phyloP scores from a whole-genome alignment of 345 rosid species.

The Rhizophora apiculata region DNA sequence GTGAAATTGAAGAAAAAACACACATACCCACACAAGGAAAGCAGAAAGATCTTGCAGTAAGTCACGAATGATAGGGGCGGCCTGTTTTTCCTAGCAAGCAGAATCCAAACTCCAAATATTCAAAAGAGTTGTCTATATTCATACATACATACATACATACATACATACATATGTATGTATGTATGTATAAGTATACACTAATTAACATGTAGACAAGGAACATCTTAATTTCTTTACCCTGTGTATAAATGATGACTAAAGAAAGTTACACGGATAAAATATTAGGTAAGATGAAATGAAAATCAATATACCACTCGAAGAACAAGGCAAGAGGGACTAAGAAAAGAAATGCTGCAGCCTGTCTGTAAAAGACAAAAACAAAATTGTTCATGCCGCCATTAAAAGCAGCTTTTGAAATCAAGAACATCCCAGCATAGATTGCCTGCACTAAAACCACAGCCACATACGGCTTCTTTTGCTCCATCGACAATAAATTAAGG shows the following conservation, averaged over 20 bases:
- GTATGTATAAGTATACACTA: too few species aligned
- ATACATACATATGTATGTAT: too few species aligned
- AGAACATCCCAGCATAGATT: slow-evolving; percentile 84
- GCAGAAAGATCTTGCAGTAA: slow-evolving; percentile 71
- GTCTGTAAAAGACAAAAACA: slow-evolving; percentile 79
- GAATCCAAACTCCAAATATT: too few species aligned
- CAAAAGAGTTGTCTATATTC: too few species aligned
- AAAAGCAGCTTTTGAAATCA: slow-evolving; percentile 87
- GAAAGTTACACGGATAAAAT: not conserved
- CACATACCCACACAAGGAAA: slow-evolving; percentile 71
- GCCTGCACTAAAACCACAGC: slow-evolving; percentile 52
- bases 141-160: too few species aligned
- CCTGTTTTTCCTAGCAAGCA: slow-evolving; percentile 51
- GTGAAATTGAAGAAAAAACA: not conserved
- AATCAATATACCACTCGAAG: slow-evolving; percentile 55
- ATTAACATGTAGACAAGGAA: too few species aligned
- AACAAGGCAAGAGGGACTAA: slow-evolving; percentile 63
- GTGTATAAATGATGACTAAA: not conserved
- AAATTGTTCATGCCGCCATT: slow-evolving; percentile 83
- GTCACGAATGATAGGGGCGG: slow-evolving; percentile 62
- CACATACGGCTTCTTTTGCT: slow-evolving; percentile 54
- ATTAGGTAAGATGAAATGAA: not conserved
- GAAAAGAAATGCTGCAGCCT: slow-evolving; percentile 72
- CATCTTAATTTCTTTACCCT: not conserved
- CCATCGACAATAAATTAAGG: slow-evolving; percentile 23